These are phyloP conservation scores for Beta vulgaris DNA, from an alignment of 148 eudicot genomes.

Conservation along the genomic window DNA sequence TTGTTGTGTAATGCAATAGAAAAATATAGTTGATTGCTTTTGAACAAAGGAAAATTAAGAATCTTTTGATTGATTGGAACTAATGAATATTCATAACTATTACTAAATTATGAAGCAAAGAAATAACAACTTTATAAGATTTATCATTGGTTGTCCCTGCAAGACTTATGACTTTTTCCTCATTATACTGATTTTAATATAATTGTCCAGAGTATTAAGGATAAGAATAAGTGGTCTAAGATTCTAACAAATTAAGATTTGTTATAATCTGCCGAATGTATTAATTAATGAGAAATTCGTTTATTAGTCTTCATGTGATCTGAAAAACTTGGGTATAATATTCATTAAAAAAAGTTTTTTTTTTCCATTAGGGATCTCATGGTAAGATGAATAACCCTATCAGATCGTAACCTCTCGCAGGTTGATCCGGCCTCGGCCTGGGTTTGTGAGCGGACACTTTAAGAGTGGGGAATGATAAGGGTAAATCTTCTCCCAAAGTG, in stretches of 20 bases:
- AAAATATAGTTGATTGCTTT: neutral
- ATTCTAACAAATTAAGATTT: neutral
- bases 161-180: neutral
- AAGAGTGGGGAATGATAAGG: too few species aligned
- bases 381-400: too few species aligned
- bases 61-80: conserved; percentile 1
- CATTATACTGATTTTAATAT: neutral
- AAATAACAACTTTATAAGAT: too few species aligned
- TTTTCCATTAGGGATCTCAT: too few species aligned
- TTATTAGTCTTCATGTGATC: conserved; percentile 21
- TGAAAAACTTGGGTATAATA: conserved; percentile 3
- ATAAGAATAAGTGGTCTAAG: neutral
- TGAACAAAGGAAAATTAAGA: neutral
- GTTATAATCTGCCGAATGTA: neutral
- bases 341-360: neutral
- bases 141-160: neutral
- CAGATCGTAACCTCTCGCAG: too few species aligned
- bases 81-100: neutral
- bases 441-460: too few species aligned
- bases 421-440: too few species aligned
- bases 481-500: too few species aligned
- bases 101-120: neutral
- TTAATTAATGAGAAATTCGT: neutral
- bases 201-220: neutral
- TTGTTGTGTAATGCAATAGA: neutral